phyloP scores from a whole-genome alignment of 2,329 filamentous ascomycete genomes.

The Cladophialophora chaetospira region DNA sequence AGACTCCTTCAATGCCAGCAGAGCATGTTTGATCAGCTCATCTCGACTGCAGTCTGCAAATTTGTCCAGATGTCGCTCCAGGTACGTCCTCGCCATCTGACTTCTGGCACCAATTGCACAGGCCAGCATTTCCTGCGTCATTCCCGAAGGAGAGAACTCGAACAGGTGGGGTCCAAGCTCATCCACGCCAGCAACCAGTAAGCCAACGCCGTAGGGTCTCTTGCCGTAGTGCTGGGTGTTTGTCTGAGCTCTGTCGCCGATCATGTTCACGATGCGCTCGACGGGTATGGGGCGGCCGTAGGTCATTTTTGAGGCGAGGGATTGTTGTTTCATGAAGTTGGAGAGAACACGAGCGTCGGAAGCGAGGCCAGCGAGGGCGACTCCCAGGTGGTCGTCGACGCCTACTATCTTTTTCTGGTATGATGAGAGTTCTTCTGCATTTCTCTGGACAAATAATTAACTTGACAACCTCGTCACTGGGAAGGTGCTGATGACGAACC shows the following conservation, averaged over 20 bases:
- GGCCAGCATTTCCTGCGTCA: constrained; percentile 96
- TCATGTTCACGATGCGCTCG: constrained; percentile 84
- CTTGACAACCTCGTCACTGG: constrained; percentile 14
- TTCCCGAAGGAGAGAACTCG: constrained; percentile 94
- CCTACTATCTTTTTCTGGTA: constrained; percentile 99
- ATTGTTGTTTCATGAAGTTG: constrained; percentile 99
- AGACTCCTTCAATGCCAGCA: constrained; percentile 91
- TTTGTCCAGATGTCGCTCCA: constrained; percentile 85
- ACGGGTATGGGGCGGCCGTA: constrained; percentile 93
- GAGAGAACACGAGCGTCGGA: constrained; percentile 98
- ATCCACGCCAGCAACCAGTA: constrained; percentile 91
- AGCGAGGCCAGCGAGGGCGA: constrained; percentile 94
- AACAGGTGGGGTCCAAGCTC: constrained; percentile 93
- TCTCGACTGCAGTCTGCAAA: constrained; percentile 78
- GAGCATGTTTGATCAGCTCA: constrained; percentile 85
- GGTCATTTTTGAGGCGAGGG: constrained; percentile 89
- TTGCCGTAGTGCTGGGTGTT: constrained; percentile 98
- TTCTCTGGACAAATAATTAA: constrained; percentile 64
- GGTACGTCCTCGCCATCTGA: constrained; percentile 96
- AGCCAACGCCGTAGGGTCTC: constrained; percentile 91
- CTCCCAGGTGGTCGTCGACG: constrained; percentile 91
- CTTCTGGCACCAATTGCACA: constrained; percentile 94
- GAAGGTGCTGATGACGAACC: constrained; percentile 55
- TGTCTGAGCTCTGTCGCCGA: constrained; percentile 93
- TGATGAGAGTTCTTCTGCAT: constrained; percentile 97